Evolutionary conservation across 306 rosid genomes (phyloP).

Genomic region (Cyclanthera cordifolia): DNA sequence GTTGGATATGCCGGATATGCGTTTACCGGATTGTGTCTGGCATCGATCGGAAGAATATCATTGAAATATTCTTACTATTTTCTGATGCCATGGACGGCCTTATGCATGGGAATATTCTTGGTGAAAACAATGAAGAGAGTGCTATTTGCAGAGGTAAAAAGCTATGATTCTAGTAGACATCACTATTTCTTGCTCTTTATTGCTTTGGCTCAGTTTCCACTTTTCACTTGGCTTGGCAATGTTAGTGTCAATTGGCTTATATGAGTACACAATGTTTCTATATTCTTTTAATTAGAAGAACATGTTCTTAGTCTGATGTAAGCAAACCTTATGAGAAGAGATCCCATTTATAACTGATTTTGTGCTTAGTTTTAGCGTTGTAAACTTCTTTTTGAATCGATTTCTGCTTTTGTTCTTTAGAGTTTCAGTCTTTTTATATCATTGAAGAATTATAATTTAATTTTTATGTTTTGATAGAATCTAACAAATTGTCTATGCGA

Average conservation of each 20-base stretch:
- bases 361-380: too few relatives aligned
- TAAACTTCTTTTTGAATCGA: too few relatives aligned
- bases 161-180: conserved; percentile 75
- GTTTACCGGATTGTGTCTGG: conserved; percentile 74
- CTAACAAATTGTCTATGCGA: too few relatives aligned
- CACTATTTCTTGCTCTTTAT: conserved; percentile 88
- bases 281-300: not conserved
- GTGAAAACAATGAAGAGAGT: conserved; percentile 96
- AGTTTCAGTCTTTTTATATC: too few relatives aligned
- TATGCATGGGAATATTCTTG: conserved; percentile 89
- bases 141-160: conserved; percentile 81
- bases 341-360: too few relatives aligned
- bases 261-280: conserved; percentile 15
- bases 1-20: conserved; percentile 79
- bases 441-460: too few relatives aligned
- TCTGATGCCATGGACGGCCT: conserved; percentile 81
- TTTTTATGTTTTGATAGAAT: too few relatives aligned
- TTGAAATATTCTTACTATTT: conserved; percentile 59
- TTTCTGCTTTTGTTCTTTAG: too few relatives aligned
- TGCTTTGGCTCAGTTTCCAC: conserved; percentile 84
- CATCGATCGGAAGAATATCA: conserved; percentile 59
- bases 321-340: conserved; percentile 1
- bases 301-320: conserved; percentile 1
- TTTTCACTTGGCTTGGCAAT: conserved; percentile 90
- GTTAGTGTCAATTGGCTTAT: conserved; percentile 80